phyloP scores from a whole-genome alignment of 2,329 filamentous ascomycete genomes.

The Verticillium nubilum region DNA sequence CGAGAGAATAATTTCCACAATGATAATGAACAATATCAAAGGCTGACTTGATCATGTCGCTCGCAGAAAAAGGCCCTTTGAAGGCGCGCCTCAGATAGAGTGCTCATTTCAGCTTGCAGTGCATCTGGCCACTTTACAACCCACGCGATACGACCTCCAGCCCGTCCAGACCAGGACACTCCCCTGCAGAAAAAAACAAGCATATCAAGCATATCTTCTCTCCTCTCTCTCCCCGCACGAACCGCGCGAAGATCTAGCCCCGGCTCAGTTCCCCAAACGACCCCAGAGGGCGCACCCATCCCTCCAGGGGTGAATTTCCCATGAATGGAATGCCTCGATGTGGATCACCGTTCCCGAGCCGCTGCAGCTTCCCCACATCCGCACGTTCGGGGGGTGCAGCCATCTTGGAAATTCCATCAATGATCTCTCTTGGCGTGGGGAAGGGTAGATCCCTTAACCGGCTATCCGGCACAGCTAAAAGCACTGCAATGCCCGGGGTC shows the following conservation, averaged over 20 bases:
- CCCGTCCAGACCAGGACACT: not conserved
- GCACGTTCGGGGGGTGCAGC: not conserved
- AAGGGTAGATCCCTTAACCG: not conserved
- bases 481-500: not conserved
- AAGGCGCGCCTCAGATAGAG: not conserved
- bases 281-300: not conserved
- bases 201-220: not conserved
- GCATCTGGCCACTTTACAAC: not conserved
- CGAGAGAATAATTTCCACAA: too few relatives aligned
- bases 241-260: not conserved
- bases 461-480: not conserved
- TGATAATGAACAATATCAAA: too few relatives aligned
- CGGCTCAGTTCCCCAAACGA: not conserved
- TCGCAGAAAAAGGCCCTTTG: too few relatives aligned
- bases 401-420: not conserved
- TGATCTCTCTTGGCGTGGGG: conserved; percentile 1
- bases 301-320: not conserved
- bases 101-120: not conserved
- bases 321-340: not conserved
- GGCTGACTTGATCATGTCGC: too few relatives aligned
- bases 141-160: not conserved
- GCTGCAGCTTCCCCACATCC: not conserved
- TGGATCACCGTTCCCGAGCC: not conserved
- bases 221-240: not conserved
- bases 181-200: not conserved